Percentiles rank a stretch among this genome's conserved stretches.
Conservation (phyloP, 1,284 basidiomycete genomes). For the Neolentinus lepideus region DNA sequence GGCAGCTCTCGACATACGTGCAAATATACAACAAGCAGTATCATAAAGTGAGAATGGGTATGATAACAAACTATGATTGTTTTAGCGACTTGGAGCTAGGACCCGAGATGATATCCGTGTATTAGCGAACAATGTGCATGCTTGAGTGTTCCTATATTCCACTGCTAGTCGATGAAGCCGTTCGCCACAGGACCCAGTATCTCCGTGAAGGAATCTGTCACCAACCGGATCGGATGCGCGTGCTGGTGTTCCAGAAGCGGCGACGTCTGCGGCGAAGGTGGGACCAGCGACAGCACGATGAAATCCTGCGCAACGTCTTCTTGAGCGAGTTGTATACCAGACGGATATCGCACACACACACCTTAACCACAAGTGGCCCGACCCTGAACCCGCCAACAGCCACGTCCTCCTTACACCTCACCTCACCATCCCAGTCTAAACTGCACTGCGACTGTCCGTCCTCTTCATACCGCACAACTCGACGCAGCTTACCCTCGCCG, state of each 20-base stretch:
- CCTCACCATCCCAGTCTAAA: constrained; percentile 26
- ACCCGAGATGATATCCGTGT: no score
- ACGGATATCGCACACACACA: constrained; percentile 12
- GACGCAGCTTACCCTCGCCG: constrained; percentile 31
- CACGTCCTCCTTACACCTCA: constrained; percentile 14
- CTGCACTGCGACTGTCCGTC: constrained; percentile 4
- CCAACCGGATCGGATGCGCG: constrained; percentile 35
- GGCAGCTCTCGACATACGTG: no score
- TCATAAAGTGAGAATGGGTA: no score
- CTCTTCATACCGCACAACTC: constrained; percentile 27
- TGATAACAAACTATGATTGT: no score
- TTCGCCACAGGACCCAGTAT: neutral
- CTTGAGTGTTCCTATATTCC: no score
- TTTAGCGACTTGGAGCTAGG: no score
- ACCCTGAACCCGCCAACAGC: constrained; percentile 16
- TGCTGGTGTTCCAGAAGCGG: constrained; percentile 29
- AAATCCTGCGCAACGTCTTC: constrained; percentile 40
- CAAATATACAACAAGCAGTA: no score
- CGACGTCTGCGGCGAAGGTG: constrained; percentile 27
- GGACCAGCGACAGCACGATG: constrained; percentile 31
- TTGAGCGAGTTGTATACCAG: constrained; percentile 3
- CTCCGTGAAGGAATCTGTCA: constrained; percentile 31
- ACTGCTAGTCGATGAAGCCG: neutral
- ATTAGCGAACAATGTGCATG: no score
- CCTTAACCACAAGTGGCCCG: constrained; percentile 30